Conservation (phyloP, 306 rosid genomes). For the Comarum palustre region DNA sequence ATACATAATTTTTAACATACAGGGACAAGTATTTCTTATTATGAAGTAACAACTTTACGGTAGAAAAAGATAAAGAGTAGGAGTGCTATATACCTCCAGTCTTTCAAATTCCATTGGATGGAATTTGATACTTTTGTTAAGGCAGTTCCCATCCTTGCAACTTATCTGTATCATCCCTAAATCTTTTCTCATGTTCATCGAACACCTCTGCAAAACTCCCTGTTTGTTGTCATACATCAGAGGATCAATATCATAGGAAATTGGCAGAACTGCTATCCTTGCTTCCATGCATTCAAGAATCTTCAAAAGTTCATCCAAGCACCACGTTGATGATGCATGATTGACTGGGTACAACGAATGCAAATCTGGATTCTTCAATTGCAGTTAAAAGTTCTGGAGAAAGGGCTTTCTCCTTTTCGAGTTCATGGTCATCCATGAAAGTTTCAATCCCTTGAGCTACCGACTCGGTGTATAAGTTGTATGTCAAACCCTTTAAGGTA, state of each 20-base stretch:
- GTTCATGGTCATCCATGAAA: constrained; percentile 2
- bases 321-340: neutral
- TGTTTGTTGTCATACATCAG: neutral
- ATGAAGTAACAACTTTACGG: too few relatives aligned
- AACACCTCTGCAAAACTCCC: neutral
- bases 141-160: neutral
- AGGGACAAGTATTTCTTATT: too few relatives aligned
- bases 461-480: neutral
- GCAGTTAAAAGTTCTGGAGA: neutral
- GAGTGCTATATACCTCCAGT: too few relatives aligned
- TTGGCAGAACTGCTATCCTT: neutral
- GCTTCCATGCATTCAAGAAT: neutral
- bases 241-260: constrained; percentile 15
- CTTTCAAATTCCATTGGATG: too few relatives aligned
- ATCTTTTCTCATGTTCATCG: neutral
- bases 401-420: neutral
- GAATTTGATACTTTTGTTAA: neutral
- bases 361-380: neutral
- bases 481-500: neutral
- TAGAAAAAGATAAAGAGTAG: too few relatives aligned
- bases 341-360: neutral
- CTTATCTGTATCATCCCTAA: too few relatives aligned
- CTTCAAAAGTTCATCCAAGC: neutral
- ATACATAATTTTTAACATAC: too few relatives aligned
- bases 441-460: neutral